Evolutionary conservation across 75 land plant genomes (phyloP), one percentile per base, ranked within the genome.

Genomic region (Selaginella moellendorffii): DNA sequence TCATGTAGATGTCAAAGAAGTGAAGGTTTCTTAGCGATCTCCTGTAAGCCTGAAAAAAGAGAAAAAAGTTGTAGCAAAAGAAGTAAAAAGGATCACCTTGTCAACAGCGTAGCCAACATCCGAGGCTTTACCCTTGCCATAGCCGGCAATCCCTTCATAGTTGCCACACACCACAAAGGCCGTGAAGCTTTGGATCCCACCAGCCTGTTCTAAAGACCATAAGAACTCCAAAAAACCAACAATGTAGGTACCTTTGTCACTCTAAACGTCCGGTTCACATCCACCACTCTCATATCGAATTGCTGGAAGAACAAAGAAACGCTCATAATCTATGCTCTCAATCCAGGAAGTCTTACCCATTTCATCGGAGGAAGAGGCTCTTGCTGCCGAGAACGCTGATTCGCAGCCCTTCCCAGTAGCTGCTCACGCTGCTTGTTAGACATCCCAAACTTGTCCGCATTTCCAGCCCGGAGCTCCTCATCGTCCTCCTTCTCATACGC

Each of bases 251-350:
- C 98, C 98, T 95, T 95, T 0, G 96, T 95, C 53, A 89, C 96
- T 80, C 89, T 95, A 69, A 78, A 78, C 19, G 99, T 89, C 52
- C 99, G 76, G 24, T 95, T 89, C 25, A 95, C 82, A 79, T 95
- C 81, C 64, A 95, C 74, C 12, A 86, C 68, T 46, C 72, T 86
- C 68, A 81, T 82, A 56, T 82, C 79, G 75, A 95, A 95, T 24
- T 86, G 87, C 96, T 89, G 90, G 61, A 69, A n/a, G n/a, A n/a
- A 74, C 28, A 28, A 29, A 18, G n/a, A 52, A 25, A 53, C 61
- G 46, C 14, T 36, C 46, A 36, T 36, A 36, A 36, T 36, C 14
- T 36, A 36, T 36, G 14, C 46, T 5, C 46, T 5, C 14, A 36
- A 36, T 36, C 5, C 46, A 36, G 10, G 14, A 5, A 36, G 5